A percentile compares a stretch with the other conserved stretches of the same genome.
phyloP scores from a whole-genome alignment of 148 eudicot species.

The Mesembryanthemum crystallinum region DNA sequence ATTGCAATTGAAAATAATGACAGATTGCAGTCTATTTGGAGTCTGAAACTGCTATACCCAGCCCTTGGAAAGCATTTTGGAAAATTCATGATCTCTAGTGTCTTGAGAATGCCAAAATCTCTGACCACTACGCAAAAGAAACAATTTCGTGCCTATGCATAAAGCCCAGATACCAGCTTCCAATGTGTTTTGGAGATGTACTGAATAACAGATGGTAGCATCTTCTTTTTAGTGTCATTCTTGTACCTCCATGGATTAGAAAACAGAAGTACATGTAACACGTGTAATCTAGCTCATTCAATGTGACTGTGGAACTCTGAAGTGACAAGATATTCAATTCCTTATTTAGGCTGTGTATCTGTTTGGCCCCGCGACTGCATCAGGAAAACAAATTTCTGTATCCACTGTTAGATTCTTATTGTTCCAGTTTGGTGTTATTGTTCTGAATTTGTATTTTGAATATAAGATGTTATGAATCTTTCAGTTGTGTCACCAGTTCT shows the following conservation, averaged over 20 bases:
- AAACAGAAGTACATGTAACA: neutral
- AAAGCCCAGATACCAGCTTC: too few relatives aligned
- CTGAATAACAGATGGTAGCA: neutral
- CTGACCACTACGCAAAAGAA: too few relatives aligned
- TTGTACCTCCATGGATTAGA: neutral
- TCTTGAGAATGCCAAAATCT: neutral
- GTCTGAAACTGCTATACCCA: too few relatives aligned
- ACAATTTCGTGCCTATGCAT: too few relatives aligned
- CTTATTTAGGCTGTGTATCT: neutral
- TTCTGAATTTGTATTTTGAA: neutral
- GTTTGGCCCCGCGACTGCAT: neutral
- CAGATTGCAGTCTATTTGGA: too few relatives aligned
- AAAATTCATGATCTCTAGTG: too few relatives aligned
- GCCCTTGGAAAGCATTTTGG: too few relatives aligned
- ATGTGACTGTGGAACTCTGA: neutral
- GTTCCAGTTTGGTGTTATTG: neutral
- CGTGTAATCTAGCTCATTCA: neutral
- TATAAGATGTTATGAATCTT: neutral
- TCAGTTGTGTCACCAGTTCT: neutral
- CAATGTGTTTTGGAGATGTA: neutral
- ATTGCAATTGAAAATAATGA: too few relatives aligned
- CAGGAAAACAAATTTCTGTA: neutral
- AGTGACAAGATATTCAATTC: neutral
- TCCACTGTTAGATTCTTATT: neutral
- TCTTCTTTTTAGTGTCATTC: neutral